Conservation (phyloP, 257 asterid genomes). For the Mitragyna speciosa region DNA sequence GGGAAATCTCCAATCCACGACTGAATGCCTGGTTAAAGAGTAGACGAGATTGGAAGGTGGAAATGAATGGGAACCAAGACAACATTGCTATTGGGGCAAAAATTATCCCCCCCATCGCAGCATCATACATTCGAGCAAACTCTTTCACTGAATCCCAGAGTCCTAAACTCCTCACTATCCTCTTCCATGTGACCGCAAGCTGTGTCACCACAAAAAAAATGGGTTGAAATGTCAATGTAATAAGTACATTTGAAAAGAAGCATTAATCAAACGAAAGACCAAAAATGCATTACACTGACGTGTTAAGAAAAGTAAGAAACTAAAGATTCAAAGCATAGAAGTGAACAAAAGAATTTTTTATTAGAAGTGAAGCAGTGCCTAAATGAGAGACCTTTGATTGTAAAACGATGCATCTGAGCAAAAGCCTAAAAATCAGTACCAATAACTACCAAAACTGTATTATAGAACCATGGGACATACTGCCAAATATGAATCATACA, state of each 20-base stretch:
- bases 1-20: slow-evolving; percentile 97
- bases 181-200: slow-evolving; percentile 91
- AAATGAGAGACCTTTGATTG: too few species aligned
- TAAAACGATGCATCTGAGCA: too few species aligned
- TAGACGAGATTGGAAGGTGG: slow-evolving; percentile 96
- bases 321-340: too few species aligned
- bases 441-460: too few species aligned
- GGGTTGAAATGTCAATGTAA: not conserved
- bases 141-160: slow-evolving; percentile 97
- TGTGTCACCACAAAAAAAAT: slow-evolving; percentile 23
- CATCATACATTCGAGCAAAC: slow-evolving; percentile 96
- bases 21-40: slow-evolving; percentile 99
- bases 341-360: too few species aligned
- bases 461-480: too few species aligned
- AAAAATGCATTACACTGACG: too few species aligned
- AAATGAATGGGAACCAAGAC: slow-evolving; percentile 96
- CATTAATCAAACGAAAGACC: too few species aligned
- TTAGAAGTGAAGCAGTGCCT: too few species aligned
- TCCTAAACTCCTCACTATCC: slow-evolving; percentile 71
- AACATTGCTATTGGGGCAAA: slow-evolving; percentile 86
- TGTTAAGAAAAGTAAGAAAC: too few species aligned
- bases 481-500: too few species aligned
- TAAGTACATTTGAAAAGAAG: not conserved
- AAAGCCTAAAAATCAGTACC: too few species aligned
- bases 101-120: slow-evolving; percentile 92